A percentile compares a stretch with the other conserved stretches of the same genome.
These are phyloP conservation scores for Erythrophleum fordii DNA, from an alignment of 306 rosid species.

Conservation along the genomic window DNA sequence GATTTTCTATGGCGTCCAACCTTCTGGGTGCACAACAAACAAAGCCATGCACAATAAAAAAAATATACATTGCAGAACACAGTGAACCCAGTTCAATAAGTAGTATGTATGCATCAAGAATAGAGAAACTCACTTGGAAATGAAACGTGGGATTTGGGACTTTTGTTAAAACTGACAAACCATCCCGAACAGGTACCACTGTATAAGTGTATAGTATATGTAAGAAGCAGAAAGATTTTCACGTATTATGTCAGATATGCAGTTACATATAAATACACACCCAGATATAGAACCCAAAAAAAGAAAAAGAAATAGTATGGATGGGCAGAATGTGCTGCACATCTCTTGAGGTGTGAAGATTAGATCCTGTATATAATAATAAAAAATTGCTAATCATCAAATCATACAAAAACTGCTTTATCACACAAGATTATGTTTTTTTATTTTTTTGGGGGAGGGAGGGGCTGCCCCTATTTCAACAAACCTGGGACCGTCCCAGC, in stretches of 20 bases:
- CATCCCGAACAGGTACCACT: slow-evolving; percentile 64
- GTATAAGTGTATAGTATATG: slow-evolving; percentile 30
- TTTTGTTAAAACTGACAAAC: slow-evolving; percentile 58
- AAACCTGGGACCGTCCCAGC: too few relatives aligned
- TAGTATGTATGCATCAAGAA: slow-evolving; percentile 8
- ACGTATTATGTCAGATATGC: not conserved
- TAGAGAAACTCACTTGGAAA: slow-evolving; percentile 62
- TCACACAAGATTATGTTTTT: too few relatives aligned
- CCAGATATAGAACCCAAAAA: too few relatives aligned
- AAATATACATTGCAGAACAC: not conserved
- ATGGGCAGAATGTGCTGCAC: too few relatives aligned
- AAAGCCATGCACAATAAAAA: slow-evolving; percentile 23
- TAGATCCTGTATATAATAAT: too few relatives aligned
- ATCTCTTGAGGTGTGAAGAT: too few relatives aligned
- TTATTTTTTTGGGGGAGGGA: too few relatives aligned
- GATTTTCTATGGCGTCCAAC: slow-evolving; percentile 61
- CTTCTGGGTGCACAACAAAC: slow-evolving; percentile 50
- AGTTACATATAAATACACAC: too few relatives aligned
- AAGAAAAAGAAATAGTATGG: not conserved
- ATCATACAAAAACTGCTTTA: too few relatives aligned
- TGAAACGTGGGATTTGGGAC: slow-evolving; percentile 69
- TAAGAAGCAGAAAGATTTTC: too few relatives aligned
- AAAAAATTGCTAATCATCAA: too few relatives aligned
- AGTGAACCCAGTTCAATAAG: not conserved
- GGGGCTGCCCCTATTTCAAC: too few relatives aligned